Base-by-base conservation (phyloP, 192 early-diverging fungal species). In the Coemansia sp. region DNA sequence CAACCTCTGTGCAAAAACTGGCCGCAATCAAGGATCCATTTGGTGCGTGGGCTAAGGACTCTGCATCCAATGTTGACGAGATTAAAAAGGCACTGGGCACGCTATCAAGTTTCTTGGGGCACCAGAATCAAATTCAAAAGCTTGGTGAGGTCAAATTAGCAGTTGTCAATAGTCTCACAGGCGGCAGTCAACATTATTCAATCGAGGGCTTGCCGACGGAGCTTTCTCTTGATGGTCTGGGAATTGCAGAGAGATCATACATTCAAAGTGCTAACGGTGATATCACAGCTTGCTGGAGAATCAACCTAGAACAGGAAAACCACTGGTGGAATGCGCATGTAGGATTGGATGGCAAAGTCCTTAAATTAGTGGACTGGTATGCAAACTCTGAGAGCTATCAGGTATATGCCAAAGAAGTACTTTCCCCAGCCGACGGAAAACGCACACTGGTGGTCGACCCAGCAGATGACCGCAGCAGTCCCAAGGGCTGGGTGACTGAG, bases 401-500 rank as follows among this genome's bases (percentile, higher is more conserved):
- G 41, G 85, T 97, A 33, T 94, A 79, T 56, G 90, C 90, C 18
- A 59, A 90, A 27, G 87, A 90, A 18, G 63, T 77, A 10, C 87
- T 89, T 52, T 86, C 94, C 58, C 94, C 94, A 9, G 63, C 52
- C 0, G 85, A 85, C n/a, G 86, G 88, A 2, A 45, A 75, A 17
- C 84, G 87, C 38, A 53, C 67, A 30, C 45, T 89, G 24, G 60
- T 83, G 0, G 17, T 53, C 4, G 64, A 85, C 49, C 87, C 87
- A 9, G 67, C 82, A 17, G 70, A 86, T 53, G 17, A 37, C 6
- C 41, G 58, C 9, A 78, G 83, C 1, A 88, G 86, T n/a, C 90
- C 90, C 30, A 47, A 84, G 33, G 94, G 94, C 17, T 97, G 94
- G 94, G 86, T 90, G 56, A 67, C 78, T n/a, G 84, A 84, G 47